Evolutionary conservation across 2,329 filamentous ascomycete species (phyloP), one percentile per base, ranked within the genome.

Genomic region (Thielaviopsis ethacetica): DNA sequence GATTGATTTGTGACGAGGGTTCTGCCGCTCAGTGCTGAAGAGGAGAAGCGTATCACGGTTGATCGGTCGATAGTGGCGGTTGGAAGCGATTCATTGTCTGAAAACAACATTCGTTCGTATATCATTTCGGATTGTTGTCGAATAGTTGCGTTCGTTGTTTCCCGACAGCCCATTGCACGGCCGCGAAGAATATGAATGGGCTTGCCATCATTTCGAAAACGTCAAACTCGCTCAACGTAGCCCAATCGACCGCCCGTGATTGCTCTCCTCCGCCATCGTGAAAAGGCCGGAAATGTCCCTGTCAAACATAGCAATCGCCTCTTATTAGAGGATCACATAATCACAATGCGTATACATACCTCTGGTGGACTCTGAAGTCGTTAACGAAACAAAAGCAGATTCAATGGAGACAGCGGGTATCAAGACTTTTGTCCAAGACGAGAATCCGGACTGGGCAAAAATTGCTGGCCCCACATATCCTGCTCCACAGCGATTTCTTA

Each of bases 1-100:
- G 60, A 57, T 59, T 56, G 57, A 62, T 50, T 67, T 69, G 64
- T 70, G 73, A 75, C 73, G 75, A 82, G 81, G 82, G 82, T 84
- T 85, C 82, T 83, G 77, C 81, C 77, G 81, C 82, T 81, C 81
- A 76, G 72, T 80, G 76, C 75, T 76, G 77, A 74, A 75, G 77
- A 76, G 76, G 76, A 79, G 73, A 76, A 76, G 78, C 76, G 81
- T 84, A 81, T 84, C 81, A 62, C 59, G 47, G 52, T 30, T 41
- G 19, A 10, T 24, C 51, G 52, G 21, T 12, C 13, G 38, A 17
- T 17, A 6, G 5, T 26, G 13, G 41, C 49, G 52, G 59, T 61
- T 54, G 30, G 52, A 52, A 53, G 34, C 19, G 41, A 44, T 1
- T 50, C 10, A 17, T 10, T 49, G 15, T 24, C 5, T 44, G 22